A percentile compares a stretch with the other conserved stretches of the same genome.
Evolutionary conservation across 208 protist genomes (phyloP).

Genomic region (Crithidia expoeki): DNA sequence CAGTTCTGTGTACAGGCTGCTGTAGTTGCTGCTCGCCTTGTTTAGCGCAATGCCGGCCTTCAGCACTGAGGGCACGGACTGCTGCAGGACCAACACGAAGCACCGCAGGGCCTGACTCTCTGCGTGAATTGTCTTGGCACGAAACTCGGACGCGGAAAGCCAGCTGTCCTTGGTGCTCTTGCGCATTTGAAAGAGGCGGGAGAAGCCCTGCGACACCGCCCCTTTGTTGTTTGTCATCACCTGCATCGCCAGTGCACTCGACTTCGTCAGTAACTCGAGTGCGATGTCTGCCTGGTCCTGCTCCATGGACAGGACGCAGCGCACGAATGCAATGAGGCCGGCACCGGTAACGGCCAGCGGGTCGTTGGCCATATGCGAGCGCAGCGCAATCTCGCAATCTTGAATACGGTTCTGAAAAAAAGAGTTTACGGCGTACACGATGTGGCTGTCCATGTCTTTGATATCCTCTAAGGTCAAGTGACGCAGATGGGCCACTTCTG

Average conservation of each 20-base stretch:
- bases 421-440: constrained; percentile 32
- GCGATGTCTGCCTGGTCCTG: constrained; percentile 47
- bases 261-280: constrained; percentile 33
- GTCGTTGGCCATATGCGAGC: constrained; percentile 29
- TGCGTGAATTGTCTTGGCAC: constrained; percentile 55
- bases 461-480: constrained; percentile 43
- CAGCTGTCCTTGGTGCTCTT: constrained; percentile 28
- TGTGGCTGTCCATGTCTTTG: constrained; percentile 34
- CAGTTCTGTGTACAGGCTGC: constrained; percentile 37
- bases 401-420: constrained; percentile 67
- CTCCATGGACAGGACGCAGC: constrained; percentile 61
- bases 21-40: constrained; percentile 42
- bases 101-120: constrained; percentile 51
- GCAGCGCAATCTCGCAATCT: constrained; percentile 56
- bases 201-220: constrained; percentile 26
- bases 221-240: constrained; percentile 30
- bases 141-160: constrained; percentile 51
- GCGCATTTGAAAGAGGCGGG: constrained; percentile 32
- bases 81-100: constrained; percentile 52
- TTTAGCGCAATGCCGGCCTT: constrained; percentile 59
- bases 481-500: constrained; percentile 35
- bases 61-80: constrained; percentile 43
- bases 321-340: constrained; percentile 48
- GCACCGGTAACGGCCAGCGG: constrained; percentile 41
- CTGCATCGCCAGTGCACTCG: constrained; percentile 45